A percentile compares a stretch with the other conserved stretches of the same genome.
Evolutionary conservation across 352 stramenopile species (phyloP).

Genomic region (Phytopythium chamaehyphon): DNA sequence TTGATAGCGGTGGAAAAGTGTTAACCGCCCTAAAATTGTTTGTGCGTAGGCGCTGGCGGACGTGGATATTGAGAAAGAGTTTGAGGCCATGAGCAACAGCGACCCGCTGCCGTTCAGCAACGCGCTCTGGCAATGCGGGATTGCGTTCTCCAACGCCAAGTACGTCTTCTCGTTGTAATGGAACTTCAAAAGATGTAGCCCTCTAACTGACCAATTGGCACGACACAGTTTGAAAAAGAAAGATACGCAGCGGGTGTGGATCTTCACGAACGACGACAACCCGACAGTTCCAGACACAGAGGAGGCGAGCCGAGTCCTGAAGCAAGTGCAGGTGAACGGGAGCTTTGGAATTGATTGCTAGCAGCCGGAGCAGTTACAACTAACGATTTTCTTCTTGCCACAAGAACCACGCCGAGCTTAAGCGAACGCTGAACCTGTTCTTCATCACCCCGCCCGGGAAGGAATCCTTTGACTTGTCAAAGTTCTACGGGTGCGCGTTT

Average conservation of each 20-base stretch:
- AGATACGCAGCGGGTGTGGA: slow-evolving; percentile 81
- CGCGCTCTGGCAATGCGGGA: slow-evolving; percentile 76
- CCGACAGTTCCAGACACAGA: slow-evolving; percentile 42
- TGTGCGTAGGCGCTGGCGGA: slow-evolving; percentile 35
- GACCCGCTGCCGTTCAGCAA: slow-evolving; percentile 76
- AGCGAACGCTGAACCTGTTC: slow-evolving; percentile 72
- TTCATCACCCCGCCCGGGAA: slow-evolving; percentile 64
- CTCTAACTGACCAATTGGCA: too few species aligned
- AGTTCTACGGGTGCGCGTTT: slow-evolving; percentile 67
- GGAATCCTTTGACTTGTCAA: slow-evolving; percentile 43
- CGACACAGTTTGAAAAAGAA: slow-evolving; percentile 77
- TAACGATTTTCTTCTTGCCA: too few species aligned
- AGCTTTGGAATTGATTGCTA: not conserved
- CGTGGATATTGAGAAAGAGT: slow-evolving; percentile 34
- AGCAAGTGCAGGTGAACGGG: slow-evolving; percentile 62
- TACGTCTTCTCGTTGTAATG: slow-evolving; percentile 27
- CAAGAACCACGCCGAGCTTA: slow-evolving; percentile 77
- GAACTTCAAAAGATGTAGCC: too few species aligned
- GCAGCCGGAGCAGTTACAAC: too few species aligned
- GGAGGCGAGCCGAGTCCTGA: slow-evolving; percentile 58
- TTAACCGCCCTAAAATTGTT: too few species aligned
- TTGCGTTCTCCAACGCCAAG: slow-evolving; percentile 79
- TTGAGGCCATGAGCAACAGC: slow-evolving; percentile 53
- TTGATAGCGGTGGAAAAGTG: too few species aligned
- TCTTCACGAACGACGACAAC: slow-evolving; percentile 82